Conservation (phyloP, 768 basidiomycete species). For the Aureoboletus auriporus region DNA sequence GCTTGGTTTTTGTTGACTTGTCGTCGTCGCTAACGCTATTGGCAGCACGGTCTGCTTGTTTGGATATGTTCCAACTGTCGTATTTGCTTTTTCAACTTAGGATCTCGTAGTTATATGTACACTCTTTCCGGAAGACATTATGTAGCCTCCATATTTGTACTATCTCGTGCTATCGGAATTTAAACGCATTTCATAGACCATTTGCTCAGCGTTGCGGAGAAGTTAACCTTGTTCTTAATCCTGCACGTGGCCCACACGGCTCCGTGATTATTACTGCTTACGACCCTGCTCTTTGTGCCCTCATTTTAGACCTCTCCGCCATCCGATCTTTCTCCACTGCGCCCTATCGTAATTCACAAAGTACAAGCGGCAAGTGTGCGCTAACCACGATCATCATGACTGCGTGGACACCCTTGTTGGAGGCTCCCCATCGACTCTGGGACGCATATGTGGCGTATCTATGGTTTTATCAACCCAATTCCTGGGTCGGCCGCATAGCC, state of each 20-base stretch:
- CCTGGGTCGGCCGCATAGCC: conserved; percentile 65
- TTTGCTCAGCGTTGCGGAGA: background rate
- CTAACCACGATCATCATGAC: conserved; percentile 2
- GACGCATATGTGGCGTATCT: conserved; percentile 56
- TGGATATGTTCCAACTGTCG: conserved; percentile 18
- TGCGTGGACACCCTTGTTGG: conserved; percentile 1
- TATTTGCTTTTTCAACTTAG: conserved; percentile 27
- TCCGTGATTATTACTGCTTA: background rate
- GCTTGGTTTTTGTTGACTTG: conserved; percentile 19
- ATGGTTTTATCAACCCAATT: conserved; percentile 58
- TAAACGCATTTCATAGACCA: conserved; percentile 17
- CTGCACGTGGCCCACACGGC: background rate
- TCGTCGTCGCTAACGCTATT: conserved; percentile 21
- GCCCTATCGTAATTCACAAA: conserved; percentile 19
- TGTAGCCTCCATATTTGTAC: conserved; percentile 31
- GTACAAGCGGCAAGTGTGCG: no score
- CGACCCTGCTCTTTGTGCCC: no score
- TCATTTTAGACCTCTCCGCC: no score
- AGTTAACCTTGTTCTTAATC: conserved; percentile 8
- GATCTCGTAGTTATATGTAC: conserved; percentile 31
- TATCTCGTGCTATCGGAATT: conserved; percentile 16
- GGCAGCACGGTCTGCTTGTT: conserved; percentile 27
- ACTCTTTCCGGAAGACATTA: conserved; percentile 23
- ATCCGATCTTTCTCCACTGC: conserved; percentile 13
- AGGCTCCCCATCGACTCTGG: conserved; percentile 48